Base-by-base conservation (phyloP, 352 stramenopile species). In the Globisporangium alternatum region DNA sequence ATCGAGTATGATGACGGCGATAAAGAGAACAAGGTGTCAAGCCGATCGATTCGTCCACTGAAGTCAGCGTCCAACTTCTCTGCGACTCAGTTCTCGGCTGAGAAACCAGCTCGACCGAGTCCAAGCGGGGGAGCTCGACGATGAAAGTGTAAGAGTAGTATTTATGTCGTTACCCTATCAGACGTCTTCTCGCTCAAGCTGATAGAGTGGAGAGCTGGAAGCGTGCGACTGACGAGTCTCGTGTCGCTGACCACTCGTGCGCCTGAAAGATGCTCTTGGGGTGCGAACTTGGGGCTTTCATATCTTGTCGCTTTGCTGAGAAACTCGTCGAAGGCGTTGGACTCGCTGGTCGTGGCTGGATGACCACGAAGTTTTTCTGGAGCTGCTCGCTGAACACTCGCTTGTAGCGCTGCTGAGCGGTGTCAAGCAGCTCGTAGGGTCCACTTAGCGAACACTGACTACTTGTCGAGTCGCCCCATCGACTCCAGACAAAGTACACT, bases 401-500 rank as follows among this genome's bases (percentile, higher is more conserved):
- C 9, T 81, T 62, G 62, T 76, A 82, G 15, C 75, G 75, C 4
- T 63, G 66, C 41, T 70, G 57, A 1, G 76, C 77, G 56, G 66
- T 65, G 2, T 67, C 57, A 8, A 57, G 47, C 10, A 65, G 30
- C 4, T 86, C 75, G 37, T 86, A 86, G 10, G 77, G 75, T 0
- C 77, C 77, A 45, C 76, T 72, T 1, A 86, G 52, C 1, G 60
- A 62, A 15, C 68, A 63, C 30, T 73, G 56, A 19, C 51, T 51
- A 8, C 55, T 41, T 1, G 54, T 45, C 28, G 37, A 13, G 5
- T 22, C n/a, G 7, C 72, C 56, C 75, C 77, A 86, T n/a, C 77
- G 75, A 52, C 55, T 78, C 77, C 77, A 86, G 10, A 86, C 70
- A 44, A 71, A 86, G 30, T 72, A 78, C 28, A 62, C 10, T 45